Evolutionary conservation across 1,284 basidiomycete genomes (phyloP), one percentile per base, ranked within the genome.

Genomic region (Kwoniella shivajii): DNA sequence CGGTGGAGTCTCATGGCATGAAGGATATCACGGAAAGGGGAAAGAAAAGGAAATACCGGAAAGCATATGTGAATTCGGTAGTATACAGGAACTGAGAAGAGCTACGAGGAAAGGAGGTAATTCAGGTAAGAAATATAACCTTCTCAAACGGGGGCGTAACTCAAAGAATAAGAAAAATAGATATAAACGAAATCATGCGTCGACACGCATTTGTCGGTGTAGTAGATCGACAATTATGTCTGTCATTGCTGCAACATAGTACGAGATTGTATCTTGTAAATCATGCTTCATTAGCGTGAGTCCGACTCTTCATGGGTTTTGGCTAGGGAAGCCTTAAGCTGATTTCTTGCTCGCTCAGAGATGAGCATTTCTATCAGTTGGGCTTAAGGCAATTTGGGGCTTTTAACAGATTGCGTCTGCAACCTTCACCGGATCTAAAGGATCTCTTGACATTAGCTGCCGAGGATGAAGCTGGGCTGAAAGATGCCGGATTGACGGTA

Each of bases 331-430:
- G n/a, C n/a, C 1, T 16, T 54, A 14, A 18, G n/a, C n/a, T n/a
- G n/a, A n/a, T n/a, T n/a, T n/a, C n/a, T n/a, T n/a, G n/a, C n/a
- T n/a, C n/a, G n/a, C 50, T 3, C 63, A 95, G 92, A 0, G 92
- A 96, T 67, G 93, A 97, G 66, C 83, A 97, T 41, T 96, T 98
- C 69, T 99, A 97, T 74, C 96, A 99, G 72, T 84, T 99, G 1
- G 90, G 86, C 2, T 78, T 99, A 43, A 83, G 91, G 18, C 95
- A 99, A 73, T 99, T 99, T 69, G 92, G 94, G 0, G 85, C 88
- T 60, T 84, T 90, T 59, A 82, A 84, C 50, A 82, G 85, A 9
- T 77, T 98, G 44, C 85, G 85, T 53, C 81, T 99, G 3, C 86
- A 94, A 38, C 95, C 96, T 0, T 80, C 93, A 1, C 91, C 92